Evolutionary conservation across 192 early-diverging fungal species (phyloP), one percentile per base, ranked within the genome.

Genomic region (Backusella australiensis): DNA sequence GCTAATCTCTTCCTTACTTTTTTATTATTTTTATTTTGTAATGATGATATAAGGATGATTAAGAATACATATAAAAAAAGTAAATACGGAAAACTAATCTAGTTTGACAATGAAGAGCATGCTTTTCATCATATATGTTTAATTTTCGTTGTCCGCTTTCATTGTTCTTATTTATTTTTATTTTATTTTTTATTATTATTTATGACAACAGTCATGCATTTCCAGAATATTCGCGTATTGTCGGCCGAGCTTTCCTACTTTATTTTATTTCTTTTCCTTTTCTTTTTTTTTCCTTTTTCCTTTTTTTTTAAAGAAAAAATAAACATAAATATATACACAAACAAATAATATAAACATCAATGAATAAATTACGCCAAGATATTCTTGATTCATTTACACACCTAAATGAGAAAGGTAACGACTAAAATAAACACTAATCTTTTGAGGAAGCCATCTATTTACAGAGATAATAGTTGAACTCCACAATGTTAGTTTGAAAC

Each of bases 61-160:
- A 19, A 19, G n/a, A n/a, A n/a, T 14, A 21, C 6, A n/a, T 49
- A 49, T 49, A 23, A 59, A 11, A 52, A 63, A 29, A 63, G 26
- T 29, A 63, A 56, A 56, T 21, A 56, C 53, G 53, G 53, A 26
- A 56, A 56, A 56, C 53, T 21, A 56, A 21, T 56, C 53, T 21
- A 56, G 53, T 56, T 56, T 56, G 53, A 56, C 21, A 56, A 56
- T 56, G 53, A 7, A 56, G n/a, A 56, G 21, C 53, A 56, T 21
- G 53, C 53, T 56, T 56, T 56, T 56, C 21, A 21, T 56, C 8
- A 56, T 9, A 56, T 56, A 21, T 56, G 53, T n/a, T 56, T 12
- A 56, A 56, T 56, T 56, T 56, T 56, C 53, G 53, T 56, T 56
- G 53, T 56, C 53, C 53, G 53, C 53, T 56, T 56, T 56, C 53